A percentile compares a stretch with the other conserved stretches of the same genome.
Conservation (phyloP, 1,284 basidiomycete genomes). For the Apiotrichum veenhuisii region DNA sequence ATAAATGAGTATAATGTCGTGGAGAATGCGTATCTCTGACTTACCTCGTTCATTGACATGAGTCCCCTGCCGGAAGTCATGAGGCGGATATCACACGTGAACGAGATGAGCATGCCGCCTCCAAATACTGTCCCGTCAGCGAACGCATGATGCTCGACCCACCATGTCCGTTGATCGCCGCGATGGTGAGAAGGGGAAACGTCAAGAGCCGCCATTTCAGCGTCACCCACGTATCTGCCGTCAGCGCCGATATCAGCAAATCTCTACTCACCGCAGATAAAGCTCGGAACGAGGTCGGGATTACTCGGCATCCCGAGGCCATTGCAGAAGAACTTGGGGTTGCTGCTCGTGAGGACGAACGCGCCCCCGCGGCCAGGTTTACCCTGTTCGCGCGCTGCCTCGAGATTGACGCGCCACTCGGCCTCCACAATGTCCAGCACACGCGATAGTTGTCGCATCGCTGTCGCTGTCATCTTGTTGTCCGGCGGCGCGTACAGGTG, state of each 20-base stretch:
- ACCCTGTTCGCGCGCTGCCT: background rate
- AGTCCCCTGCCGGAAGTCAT: slow-evolving; percentile 57
- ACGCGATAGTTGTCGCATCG: background rate
- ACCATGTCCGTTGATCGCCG: slow-evolving; percentile 82
- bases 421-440: background rate
- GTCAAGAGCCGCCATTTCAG: slow-evolving; percentile 42
- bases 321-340: slow-evolving; percentile 4
- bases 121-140: slow-evolving; percentile 61
- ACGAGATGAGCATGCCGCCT: slow-evolving; percentile 72
- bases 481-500: background rate
- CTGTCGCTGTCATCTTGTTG: background rate
- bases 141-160: background rate
- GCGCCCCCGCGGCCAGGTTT: background rate
- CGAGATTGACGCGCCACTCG: background rate
- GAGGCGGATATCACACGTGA: slow-evolving; percentile 55
- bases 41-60: slow-evolving; percentile 85
- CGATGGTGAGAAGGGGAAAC: slow-evolving; percentile 60
- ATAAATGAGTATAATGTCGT: slow-evolving; percentile 10
- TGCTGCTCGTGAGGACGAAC: background rate
- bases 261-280: slow-evolving; percentile 63
- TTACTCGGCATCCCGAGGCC: slow-evolving; percentile 47
- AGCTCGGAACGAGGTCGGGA: slow-evolving; percentile 56
- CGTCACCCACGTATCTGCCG: slow-evolving; percentile 27
- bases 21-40: background rate
- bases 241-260: background rate